Percentiles rank a stretch among this genome's conserved stretches.
Conservation (phyloP, 2,329 filamentous ascomycete genomes). For the Arthroderma uncinatum region DNA sequence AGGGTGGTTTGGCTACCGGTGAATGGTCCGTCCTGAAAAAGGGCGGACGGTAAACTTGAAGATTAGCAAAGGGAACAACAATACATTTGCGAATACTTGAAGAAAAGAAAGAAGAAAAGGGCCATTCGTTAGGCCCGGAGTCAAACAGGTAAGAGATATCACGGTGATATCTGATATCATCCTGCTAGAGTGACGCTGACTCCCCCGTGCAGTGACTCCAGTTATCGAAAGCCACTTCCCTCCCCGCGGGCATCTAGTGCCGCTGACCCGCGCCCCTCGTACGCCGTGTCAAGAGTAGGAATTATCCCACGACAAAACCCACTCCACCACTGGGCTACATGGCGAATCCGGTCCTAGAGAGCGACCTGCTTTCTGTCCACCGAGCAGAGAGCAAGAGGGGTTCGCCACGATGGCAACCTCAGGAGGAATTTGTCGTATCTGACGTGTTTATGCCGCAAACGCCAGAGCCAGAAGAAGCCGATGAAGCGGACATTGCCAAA, state of each 20-base stretch:
- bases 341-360: slow-evolving; percentile 8
- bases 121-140: background rate
- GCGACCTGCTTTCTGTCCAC: slow-evolving; percentile 7
- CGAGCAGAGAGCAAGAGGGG: slow-evolving; percentile 3
- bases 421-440: slow-evolving; percentile 16
- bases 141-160: background rate
- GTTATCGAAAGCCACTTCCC: background rate
- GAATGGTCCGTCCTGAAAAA: slow-evolving; percentile 41
- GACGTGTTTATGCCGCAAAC: slow-evolving; percentile 17
- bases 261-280: background rate
- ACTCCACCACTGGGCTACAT: background rate
- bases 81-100: slow-evolving; percentile 2
- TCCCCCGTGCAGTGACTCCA: background rate
- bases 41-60: slow-evolving; percentile 40
- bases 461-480: slow-evolving; percentile 1
- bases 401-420: slow-evolving; percentile 10
- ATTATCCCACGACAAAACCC: background rate
- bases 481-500: background rate
- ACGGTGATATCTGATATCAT: too few relatives aligned
- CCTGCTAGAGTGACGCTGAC: background rate
- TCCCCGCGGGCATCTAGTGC: background rate
- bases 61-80: background rate
- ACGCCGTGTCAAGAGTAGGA: background rate
- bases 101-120: background rate
- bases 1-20: slow-evolving; percentile 38